Conservation (phyloP, 2,329 filamentous ascomycete genomes). For the Aspergillus sp. region DNA sequence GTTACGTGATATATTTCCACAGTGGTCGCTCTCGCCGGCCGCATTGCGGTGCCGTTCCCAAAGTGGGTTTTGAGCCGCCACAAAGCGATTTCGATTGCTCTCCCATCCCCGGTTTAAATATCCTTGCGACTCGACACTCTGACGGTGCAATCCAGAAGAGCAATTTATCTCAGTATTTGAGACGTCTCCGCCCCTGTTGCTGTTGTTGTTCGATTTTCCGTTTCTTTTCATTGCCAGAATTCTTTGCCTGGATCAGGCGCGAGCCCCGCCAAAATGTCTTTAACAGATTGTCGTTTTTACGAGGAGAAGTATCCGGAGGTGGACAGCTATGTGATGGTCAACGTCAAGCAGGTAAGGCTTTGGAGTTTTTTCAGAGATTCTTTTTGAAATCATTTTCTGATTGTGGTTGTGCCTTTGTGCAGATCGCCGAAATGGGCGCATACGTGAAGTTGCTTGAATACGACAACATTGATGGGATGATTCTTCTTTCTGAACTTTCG, state of each 20-base stretch:
- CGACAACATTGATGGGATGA: slow-evolving; percentile 99
- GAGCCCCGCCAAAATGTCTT: slow-evolving; percentile 66
- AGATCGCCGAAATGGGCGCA: slow-evolving; percentile 99
- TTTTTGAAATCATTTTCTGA: slow-evolving; percentile 7
- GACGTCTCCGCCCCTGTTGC: not conserved
- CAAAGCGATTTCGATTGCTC: slow-evolving; percentile 31
- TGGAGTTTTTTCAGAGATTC: not conserved
- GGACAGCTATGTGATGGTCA: slow-evolving; percentile 99
- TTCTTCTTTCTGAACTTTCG: slow-evolving; percentile 92
- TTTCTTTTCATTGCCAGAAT: not conserved
- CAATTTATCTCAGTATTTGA: not conserved
- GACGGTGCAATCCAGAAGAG: not conserved
- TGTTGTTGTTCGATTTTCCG: not conserved
- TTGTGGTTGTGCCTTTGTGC: slow-evolving; percentile 5
- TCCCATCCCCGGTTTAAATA: slow-evolving; percentile 8
- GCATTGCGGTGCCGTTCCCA: slow-evolving; percentile 12
- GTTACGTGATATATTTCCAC: slow-evolving; percentile 3
- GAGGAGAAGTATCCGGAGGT: slow-evolving; percentile 98
- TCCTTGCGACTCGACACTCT: not conserved
- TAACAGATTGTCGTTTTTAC: slow-evolving; percentile 95
- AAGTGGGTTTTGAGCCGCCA: slow-evolving; percentile 35
- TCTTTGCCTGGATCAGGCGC: slow-evolving; percentile 16
- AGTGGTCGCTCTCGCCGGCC: slow-evolving; percentile 1
- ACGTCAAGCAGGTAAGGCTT: slow-evolving; percentile 77
- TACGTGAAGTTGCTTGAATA: slow-evolving; percentile 99